phyloP scores from a whole-genome alignment of 352 stramenopile species.

The Pseudoperonospora humuli region DNA sequence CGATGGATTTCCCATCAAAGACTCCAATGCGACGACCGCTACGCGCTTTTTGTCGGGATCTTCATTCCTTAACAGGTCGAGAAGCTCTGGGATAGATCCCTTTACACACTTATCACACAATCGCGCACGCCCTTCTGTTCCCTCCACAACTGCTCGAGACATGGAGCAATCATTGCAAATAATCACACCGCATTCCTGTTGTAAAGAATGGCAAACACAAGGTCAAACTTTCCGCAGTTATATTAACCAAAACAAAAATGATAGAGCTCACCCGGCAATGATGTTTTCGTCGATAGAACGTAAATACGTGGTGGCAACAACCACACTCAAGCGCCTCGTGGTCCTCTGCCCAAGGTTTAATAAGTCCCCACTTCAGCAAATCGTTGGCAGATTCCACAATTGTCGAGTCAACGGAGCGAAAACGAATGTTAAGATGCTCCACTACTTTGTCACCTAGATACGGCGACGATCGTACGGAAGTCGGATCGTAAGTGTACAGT shows the following conservation, averaged over 20 bases:
- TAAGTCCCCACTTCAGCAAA: conserved; percentile 77
- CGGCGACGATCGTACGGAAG: conserved; percentile 43
- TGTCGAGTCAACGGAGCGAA: conserved; percentile 48
- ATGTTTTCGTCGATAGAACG: conserved; percentile 74
- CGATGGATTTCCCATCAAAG: conserved; percentile 72
- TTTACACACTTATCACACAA: conserved; percentile 83
- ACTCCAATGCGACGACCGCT: conserved; percentile 69
- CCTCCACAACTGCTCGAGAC: conserved; percentile 78
- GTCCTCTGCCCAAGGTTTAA: conserved; percentile 86
- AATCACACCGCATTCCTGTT: conserved; percentile 80
- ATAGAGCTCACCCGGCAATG: conserved; percentile 59
- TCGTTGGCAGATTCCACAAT: conserved; percentile 81
- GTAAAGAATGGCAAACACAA: conserved; percentile 1
- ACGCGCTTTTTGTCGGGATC: conserved; percentile 54
- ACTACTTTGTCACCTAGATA: conserved; percentile 79
- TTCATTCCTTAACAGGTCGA: conserved; percentile 50
- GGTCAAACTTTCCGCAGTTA: background rate
- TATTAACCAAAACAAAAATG: background rate
- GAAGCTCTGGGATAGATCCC: conserved; percentile 62
- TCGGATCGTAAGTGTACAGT: conserved; percentile 59
- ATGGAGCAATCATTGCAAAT: conserved; percentile 83
- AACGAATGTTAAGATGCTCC: conserved; percentile 72
- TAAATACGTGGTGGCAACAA: conserved; percentile 75
- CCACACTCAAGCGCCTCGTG: conserved; percentile 64
- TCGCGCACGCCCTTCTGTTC: conserved; percentile 62